Evolutionary conservation across 768 basidiomycete genomes (phyloP), one percentile per base, ranked within the genome.

Genomic region (Tricholoma flavovirens): DNA sequence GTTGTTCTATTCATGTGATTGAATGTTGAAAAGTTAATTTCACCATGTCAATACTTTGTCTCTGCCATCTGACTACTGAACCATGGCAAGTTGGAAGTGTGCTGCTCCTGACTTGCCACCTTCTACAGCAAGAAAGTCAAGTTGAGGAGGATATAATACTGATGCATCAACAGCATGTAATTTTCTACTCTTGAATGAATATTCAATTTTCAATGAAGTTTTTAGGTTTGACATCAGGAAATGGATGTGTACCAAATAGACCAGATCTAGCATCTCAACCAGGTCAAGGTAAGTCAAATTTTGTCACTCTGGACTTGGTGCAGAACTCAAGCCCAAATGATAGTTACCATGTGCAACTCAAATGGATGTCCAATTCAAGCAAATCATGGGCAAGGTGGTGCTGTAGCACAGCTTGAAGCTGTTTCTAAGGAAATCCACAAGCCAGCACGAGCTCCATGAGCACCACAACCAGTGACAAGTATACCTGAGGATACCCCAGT

Each of bases 321-420:
- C 45, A 26, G 22, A 46, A 12, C 15, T 46, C 26, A 6, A 46
- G 24, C 45, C 12, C 45, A 26, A 46, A 46, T 46, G 12, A 46
- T 46, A 46, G 45, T 46, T 46, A 24, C 45, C 1, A 26, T 26
- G 24, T 26, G 22, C 14, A 24, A 46, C 12, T 46, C 22, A 26
- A 46, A 46, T 51, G 19, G 29, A 22, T 7, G n/a, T 17, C 49
- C 49, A 33, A 36, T 51, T 33, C 6, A 7, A 36, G 49, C 49
- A 33, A 51, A 51, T 36, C 49, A 6, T 51, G 30, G 49, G 30
- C 29, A 51, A 51, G 49, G 49, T 11, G 6, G 49, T 51, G 49
- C 30, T 11, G 10, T 51, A 33, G 49, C 35, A 32, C 49, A 51
- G 35, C 35, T 33, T 33, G 30, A 33, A 36, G 49, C 49, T 33